Base-by-base conservation (phyloP, 306 rosid genomes). In the Pterocarpus santalinus region DNA sequence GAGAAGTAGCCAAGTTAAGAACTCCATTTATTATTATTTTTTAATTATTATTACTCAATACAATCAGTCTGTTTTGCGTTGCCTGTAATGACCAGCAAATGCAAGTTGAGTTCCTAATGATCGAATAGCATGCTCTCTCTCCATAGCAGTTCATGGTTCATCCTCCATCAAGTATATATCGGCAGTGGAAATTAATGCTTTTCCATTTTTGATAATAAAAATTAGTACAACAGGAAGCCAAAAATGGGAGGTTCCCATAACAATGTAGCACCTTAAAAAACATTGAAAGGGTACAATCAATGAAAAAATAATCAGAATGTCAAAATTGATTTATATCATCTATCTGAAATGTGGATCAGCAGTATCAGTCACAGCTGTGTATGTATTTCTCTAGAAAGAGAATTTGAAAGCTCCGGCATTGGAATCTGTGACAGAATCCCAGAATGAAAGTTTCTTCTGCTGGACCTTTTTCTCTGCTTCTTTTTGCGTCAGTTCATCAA, bases 341-440 rank as follows among this genome's bases (percentile, higher is more conserved):
- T 39, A 46, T 49, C 43, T 51, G 68, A 65, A 76, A 28, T 55
- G 28, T 35, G 57, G 69, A 72, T 66, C 57, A 66, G 81, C 66
- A 80, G 72, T 17, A 56, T 58, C 34, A 32, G 7, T 53, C 66
- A 43, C 41, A 2, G 2, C 68, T 16, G 34, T 53, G 38, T 34
- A 51, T 34, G 57, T 52, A 68, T 62, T 65, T 66, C 56, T 67
- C 83, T 89, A 91, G 87, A 95, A 90, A 64, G 97, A 91, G 82
- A 95, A 93, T 90, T 90, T 91, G 90, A 95, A 95, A 53, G 97
- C 95, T 63, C 97, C 97, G 1, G 75, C 89, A 12, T 83, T 89
- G 4, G 96, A 75, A 87, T 95, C 98, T 4, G 82, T 17, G 28
- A 87, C 92, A 60, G 94, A 83, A 70, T 95, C 97, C 99, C 99